These are phyloP conservation scores for Coriaria nepalensis DNA, from an alignment of 306 rosid genomes.

Conservation along the genomic window DNA sequence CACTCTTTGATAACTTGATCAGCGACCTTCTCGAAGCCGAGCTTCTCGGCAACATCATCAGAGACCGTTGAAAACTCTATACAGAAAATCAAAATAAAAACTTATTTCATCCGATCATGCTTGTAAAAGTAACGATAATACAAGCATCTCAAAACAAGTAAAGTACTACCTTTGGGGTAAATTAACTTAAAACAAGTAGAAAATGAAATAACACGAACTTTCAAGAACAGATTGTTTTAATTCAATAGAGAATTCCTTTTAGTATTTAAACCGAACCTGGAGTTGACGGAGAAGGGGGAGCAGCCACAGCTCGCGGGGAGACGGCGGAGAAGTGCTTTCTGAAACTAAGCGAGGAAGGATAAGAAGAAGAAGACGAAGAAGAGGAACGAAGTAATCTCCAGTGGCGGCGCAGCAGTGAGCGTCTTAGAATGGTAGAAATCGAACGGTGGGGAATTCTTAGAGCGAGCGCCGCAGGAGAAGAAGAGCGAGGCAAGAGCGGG, in stretches of 20 bases:
- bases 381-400: constrained; percentile 21
- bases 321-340: constrained; percentile 40
- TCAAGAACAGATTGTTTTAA: neutral
- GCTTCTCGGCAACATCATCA: constrained; percentile 48
- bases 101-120: neutral
- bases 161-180: too few relatives aligned
- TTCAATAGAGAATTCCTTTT: constrained; percentile 1
- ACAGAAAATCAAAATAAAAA: constrained; percentile 5
- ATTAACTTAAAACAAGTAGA: too few relatives aligned
- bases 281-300: constrained; percentile 31
- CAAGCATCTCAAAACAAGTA: too few relatives aligned
- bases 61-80: constrained; percentile 35
- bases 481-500: constrained; percentile 5
- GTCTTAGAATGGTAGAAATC: constrained; percentile 9
- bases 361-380: constrained; percentile 4
- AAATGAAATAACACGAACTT: constrained; percentile 1
- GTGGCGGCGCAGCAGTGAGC: constrained; percentile 34
- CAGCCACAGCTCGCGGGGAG: constrained; percentile 49
- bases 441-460: constrained; percentile 9
- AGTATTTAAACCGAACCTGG: constrained; percentile 33
- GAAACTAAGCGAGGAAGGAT: constrained; percentile 14
- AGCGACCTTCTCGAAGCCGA: constrained; percentile 73
- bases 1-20: constrained; percentile 77
- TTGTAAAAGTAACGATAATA: too few relatives aligned
- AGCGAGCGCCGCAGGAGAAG: constrained; percentile 8